Conservation (phyloP, 176 grass and related monocot species). For the Metroxylon sagu region DNA sequence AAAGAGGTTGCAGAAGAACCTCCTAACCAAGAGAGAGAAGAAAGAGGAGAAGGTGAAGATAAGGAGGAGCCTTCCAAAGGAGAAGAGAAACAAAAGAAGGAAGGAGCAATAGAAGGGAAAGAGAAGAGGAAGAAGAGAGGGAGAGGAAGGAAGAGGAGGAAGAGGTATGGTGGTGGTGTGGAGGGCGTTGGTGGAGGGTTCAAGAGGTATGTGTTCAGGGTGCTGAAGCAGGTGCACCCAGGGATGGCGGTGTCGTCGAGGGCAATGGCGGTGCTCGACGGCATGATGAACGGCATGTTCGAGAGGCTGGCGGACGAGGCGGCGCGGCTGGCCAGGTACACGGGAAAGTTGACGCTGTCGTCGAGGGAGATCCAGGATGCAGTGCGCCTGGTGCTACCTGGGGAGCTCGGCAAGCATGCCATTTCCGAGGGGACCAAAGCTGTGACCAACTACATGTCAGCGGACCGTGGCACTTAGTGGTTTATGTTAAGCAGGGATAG, state of each 20-base stretch:
- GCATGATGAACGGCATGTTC: slow-evolving; percentile 86
- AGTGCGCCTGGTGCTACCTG: slow-evolving; percentile 49
- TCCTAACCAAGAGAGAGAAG: too few species aligned
- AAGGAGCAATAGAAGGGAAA: too few species aligned
- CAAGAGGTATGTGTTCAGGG: slow-evolving; percentile 43
- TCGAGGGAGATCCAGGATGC: slow-evolving; percentile 62
- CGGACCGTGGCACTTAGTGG: not conserved
- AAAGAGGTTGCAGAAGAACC: too few species aligned
- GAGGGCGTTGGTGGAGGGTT: too few species aligned
- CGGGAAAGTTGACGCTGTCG: slow-evolving; percentile 22
- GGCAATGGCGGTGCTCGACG: slow-evolving; percentile 70
- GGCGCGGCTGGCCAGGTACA: slow-evolving; percentile 29
- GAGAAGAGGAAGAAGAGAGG: too few species aligned
- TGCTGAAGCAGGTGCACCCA: slow-evolving; percentile 93
- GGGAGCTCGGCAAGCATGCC: slow-evolving; percentile 44
- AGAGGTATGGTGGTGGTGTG: too few species aligned
- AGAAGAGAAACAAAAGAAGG: too few species aligned
- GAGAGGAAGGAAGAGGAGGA: too few species aligned
- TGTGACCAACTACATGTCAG: slow-evolving; percentile 35
- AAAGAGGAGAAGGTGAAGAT: too few species aligned
- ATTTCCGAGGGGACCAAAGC: slow-evolving; percentile 50
- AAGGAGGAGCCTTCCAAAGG: too few species aligned
- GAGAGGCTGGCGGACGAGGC: slow-evolving; percentile 69
- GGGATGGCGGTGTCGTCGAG: slow-evolving; percentile 38
- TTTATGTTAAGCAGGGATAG: too few species aligned